Evolutionary conservation across 176 grass and related monocot species (phyloP), one percentile per base, ranked within the genome.

Genomic region (Luzula sylvatica): DNA sequence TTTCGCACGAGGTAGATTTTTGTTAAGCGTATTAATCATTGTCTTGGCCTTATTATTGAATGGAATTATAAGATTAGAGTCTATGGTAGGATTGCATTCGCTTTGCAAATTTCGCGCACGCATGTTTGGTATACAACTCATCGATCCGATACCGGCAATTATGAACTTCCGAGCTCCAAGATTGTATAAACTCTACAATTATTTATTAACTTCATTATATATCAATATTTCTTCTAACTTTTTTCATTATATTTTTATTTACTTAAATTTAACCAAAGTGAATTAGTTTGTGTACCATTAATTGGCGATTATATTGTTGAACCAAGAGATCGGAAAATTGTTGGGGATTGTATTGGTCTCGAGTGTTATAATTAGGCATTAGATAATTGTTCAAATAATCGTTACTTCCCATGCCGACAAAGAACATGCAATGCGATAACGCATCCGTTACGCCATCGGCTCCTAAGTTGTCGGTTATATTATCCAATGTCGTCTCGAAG

Each of bases 321-420:
- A 83, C 81, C 19, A 90, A 75, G 35, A 98, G 65, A 2, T 77
- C 67, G 35, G 92, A 74, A 55, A 76, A 98, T 78, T 87, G 85
- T 26, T 98, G 77, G 18, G 74, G 78, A 55, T 79, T 63, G 75
- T 86, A 98, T 62, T 82, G 71, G 65, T 50, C 82, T n/a, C 92
- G 57, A 42, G 85, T 86, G 81, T 86, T 69, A 67, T 98, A 98
- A 69, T 86, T 82, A 16, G 92, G 85, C 92, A 98, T 80, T 2
- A 98, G 86, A 67, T 98, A 98, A 75, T 98, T 90, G 71, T 90
- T 90, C 18, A 87, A 67, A 76, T 98, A 98, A 75, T 98, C 85
- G 20, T 98, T 98, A 71, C 92, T 98, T 27, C 92, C 81, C 85
- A 98, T 90, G 3, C 92, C 85, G 0, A 98, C 68, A 45, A 82